Evolutionary conservation across 2,329 filamentous ascomycete species (phyloP), one percentile per base, ranked within the genome.

Genomic region (Arthrobotrys sinensis): DNA sequence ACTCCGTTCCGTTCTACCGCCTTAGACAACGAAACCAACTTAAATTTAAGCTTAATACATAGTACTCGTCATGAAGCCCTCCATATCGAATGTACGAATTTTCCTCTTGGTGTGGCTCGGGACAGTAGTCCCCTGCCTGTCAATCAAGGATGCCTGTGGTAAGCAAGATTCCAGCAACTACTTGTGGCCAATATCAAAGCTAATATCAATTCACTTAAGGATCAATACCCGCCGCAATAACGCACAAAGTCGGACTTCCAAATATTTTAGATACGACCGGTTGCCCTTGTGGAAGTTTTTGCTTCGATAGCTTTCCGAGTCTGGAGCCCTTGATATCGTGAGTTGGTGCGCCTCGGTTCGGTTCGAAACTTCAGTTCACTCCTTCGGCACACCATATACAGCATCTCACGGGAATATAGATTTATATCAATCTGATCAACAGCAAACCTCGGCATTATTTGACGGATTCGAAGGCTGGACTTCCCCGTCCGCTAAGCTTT

Each of bases 61-160:
- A 6, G 12, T 45, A 38, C 7, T 28, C 28, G 21, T 19, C 24
- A 55, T 53, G 45, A 67, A 19, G 38, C 36, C 38, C 32, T 52
- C 34, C 7, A 14, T 32, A 14, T 55, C 43, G 21, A 36, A 67
- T 36, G 8, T 34, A 53, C 48, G 46, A 40, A 32, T 16, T 45
- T 67, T 53, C 12, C 48, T 67, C 5, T 32, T 69, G 48, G 53
- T 65, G 65, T 70, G 72, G 72, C 64, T 76, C 48, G 36, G 57
- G 36, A 34, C 32, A 32, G 72, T 36, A 21, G 50, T 60, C 24
- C 72, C 72, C 43, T 65, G 72, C 65, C 28, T 69, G 65, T 69
- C 64, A 57, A 60, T 76, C 72, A 76, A 76, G 72, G 72, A 65
- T 60, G 72, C 72, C 34, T 76, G 72, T 66, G 72, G 72, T 76